Conservation (phyloP, 805 yeast species). For the Monosporozyma aerobia region DNA sequence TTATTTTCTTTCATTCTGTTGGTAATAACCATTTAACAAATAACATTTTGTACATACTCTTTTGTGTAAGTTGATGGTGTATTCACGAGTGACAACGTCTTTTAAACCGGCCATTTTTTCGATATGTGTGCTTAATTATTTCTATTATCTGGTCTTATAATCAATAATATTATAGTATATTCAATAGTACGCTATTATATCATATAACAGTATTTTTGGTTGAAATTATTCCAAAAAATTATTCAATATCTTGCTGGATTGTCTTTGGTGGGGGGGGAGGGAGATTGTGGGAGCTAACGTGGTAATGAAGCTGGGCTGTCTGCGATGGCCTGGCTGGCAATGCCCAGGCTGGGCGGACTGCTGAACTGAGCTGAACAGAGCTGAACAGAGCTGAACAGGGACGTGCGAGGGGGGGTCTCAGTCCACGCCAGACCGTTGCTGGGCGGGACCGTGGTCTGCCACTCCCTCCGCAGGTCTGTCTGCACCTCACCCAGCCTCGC, state of each 20-base stretch:
- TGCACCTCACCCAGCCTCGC: too few relatives aligned
- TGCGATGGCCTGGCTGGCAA: not conserved
- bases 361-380: too few relatives aligned
- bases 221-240: not conserved
- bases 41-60: slow-evolving; percentile 57
- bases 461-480: too few relatives aligned
- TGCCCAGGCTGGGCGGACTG: too few relatives aligned
- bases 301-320: not conserved
- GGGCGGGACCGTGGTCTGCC: too few relatives aligned
- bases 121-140: not conserved
- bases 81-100: slow-evolving; percentile 99
- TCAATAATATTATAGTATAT: slow-evolving; percentile 4
- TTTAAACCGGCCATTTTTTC: slow-evolving; percentile 52
- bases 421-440: too few relatives aligned
- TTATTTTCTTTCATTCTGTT: not conserved
- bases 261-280: not conserved
- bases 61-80: slow-evolving; percentile 99
- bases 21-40: not conserved
- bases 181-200: not conserved
- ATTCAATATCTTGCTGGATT: not conserved
- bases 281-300: not conserved
- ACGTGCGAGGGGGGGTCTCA: too few relatives aligned
- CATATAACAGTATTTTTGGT: not conserved
- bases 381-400: too few relatives aligned
- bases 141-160: slow-evolving; percentile 3